phyloP scores from a whole-genome alignment of 2,329 filamentous ascomycete species.

The Paraphoma chrysanthemicola region DNA sequence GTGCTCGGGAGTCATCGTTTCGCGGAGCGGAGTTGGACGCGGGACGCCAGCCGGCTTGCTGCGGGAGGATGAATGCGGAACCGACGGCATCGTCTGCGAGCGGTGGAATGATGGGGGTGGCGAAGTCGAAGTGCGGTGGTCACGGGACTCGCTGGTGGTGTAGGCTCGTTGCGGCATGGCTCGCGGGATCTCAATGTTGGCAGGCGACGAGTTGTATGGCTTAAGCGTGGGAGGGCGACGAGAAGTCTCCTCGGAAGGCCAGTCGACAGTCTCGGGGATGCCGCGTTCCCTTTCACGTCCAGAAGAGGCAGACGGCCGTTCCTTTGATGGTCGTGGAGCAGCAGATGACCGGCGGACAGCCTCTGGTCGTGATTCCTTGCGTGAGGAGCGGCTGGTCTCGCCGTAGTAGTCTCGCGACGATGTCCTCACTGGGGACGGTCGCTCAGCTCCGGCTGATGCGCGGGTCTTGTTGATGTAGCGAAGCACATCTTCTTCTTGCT shows the following conservation, averaged over 20 bases:
- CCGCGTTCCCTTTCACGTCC: constrained; percentile 36
- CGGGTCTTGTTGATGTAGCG: constrained; percentile 37
- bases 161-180: constrained; percentile 38
- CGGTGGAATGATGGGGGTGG: constrained; percentile 48
- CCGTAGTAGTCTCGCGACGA: constrained; percentile 41
- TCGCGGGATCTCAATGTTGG: constrained; percentile 38
- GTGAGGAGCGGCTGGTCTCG: constrained; percentile 29
- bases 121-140: constrained; percentile 37
- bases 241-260: constrained; percentile 31
- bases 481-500: constrained; percentile 34
- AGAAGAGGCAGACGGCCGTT: constrained; percentile 29
- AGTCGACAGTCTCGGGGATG: constrained; percentile 42
- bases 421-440: constrained; percentile 35
- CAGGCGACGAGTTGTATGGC: constrained; percentile 47
- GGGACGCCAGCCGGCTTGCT: constrained; percentile 29
- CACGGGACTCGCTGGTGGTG: constrained; percentile 27
- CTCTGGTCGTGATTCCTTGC: constrained; percentile 36
- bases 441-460: constrained; percentile 29
- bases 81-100: constrained; percentile 52
- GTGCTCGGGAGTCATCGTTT: constrained; percentile 33
- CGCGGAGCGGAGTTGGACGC: constrained; percentile 40
- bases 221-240: constrained; percentile 45
- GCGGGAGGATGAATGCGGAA: constrained; percentile 35
- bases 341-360: constrained; percentile 44
- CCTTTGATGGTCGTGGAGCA: constrained; percentile 28